A percentile compares a stretch with the other conserved stretches of the same genome.
These are phyloP conservation scores for Pistacia atlantica DNA, from an alignment of 345 rosid species.

Conservation along the genomic window DNA sequence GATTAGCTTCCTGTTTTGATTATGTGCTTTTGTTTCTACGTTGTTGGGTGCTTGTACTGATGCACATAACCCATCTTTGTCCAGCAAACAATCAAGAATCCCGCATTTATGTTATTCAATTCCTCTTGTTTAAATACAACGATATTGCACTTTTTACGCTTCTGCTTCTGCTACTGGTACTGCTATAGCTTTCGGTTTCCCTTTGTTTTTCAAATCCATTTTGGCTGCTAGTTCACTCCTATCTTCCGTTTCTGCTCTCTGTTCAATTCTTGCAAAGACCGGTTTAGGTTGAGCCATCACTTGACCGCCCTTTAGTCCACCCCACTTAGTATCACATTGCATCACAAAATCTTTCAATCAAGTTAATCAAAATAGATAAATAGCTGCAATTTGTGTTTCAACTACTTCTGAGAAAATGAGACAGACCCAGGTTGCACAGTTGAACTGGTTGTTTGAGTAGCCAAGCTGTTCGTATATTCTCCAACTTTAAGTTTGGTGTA, in stretches of 20 bases:
- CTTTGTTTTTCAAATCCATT: conserved; percentile 39
- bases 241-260: conserved; percentile 36
- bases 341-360: conserved; percentile 10
- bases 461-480: conserved; percentile 88
- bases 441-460: conserved; percentile 59
- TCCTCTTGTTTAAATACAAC: too few relatives aligned
- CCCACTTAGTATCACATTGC: conserved; percentile 84
- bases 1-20: too few relatives aligned
- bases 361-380: neutral
- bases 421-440: conserved; percentile 60
- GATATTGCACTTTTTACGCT: neutral
- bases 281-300: conserved; percentile 88
- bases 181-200: conserved; percentile 40
- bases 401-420: neutral
- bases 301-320: conserved; percentile 79
- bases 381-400: neutral
- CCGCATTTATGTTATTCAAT: too few relatives aligned
- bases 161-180: conserved; percentile 43
- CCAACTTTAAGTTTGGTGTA: conserved; percentile 65
- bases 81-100: too few relatives aligned
- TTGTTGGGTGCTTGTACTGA: too few relatives aligned
- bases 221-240: conserved; percentile 30
- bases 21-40: too few relatives aligned
- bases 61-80: too few relatives aligned
- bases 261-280: conserved; percentile 77